phyloP scores from a whole-genome alignment of 352 stramenopile species.

The Globisporangium cederbergense region DNA sequence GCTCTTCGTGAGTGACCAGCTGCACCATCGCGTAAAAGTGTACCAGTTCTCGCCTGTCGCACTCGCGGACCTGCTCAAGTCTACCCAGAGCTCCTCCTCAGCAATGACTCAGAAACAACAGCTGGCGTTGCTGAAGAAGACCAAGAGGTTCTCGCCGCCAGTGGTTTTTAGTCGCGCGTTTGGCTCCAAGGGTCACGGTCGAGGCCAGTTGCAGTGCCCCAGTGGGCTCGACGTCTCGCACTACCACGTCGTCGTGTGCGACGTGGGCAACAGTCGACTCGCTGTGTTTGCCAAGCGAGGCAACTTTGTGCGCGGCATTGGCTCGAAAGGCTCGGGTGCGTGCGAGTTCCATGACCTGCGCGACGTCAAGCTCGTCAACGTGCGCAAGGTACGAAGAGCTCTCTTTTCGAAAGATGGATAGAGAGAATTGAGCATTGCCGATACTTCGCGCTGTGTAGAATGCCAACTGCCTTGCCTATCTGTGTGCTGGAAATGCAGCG shows the following conservation, averaged over 20 bases:
- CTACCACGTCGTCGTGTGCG: slow-evolving; percentile 66
- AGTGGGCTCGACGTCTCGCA: slow-evolving; percentile 53
- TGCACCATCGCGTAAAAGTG: slow-evolving; percentile 48
- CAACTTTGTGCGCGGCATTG: slow-evolving; percentile 41
- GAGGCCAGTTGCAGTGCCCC: slow-evolving; percentile 37
- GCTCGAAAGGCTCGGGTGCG: slow-evolving; percentile 29
- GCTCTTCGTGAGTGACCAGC: slow-evolving; percentile 56
- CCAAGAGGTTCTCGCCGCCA: background rate
- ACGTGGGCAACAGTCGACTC: slow-evolving; percentile 49
- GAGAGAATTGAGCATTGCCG: background rate
- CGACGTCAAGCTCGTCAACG: slow-evolving; percentile 52
- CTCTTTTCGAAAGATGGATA: background rate
- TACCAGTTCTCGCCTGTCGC: slow-evolving; percentile 26
- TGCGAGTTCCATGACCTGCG: slow-evolving; percentile 47
- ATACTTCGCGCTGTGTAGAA: background rate
- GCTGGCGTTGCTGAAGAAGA: background rate
- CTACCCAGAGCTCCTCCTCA: background rate
- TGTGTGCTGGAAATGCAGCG: slow-evolving; percentile 18
- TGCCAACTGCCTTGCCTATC: background rate
- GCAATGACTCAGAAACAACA: background rate
- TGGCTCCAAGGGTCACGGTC: slow-evolving; percentile 26
- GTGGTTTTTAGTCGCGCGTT: slow-evolving; percentile 23
- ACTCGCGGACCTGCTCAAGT: slow-evolving; percentile 7
- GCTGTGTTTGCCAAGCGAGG: slow-evolving; percentile 57
- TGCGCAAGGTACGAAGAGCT: slow-evolving; percentile 44